Percentiles rank a stretch among this genome's conserved stretches.
These are phyloP conservation scores for Yamadazyma akitaensis DNA, from an alignment of 805 yeast genomes.

Conservation along the genomic window DNA sequence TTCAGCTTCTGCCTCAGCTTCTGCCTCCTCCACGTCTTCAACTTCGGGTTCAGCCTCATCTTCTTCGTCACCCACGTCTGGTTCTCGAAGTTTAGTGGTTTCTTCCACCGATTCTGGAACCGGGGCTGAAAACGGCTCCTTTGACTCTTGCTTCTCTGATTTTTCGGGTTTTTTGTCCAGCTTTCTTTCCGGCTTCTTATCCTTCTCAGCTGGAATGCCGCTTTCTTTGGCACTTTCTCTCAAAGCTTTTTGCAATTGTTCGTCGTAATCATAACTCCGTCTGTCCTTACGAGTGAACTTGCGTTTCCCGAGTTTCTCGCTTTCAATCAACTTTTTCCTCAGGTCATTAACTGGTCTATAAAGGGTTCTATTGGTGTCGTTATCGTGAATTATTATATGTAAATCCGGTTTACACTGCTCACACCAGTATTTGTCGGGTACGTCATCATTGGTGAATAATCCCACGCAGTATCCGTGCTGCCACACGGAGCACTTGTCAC, in stretches of 20 bases:
- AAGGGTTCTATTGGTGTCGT: slow-evolving; percentile 28
- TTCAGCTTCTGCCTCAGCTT: not conserved
- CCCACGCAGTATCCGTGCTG: slow-evolving; percentile 98
- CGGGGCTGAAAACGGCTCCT: too few species aligned
- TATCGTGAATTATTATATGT: slow-evolving; percentile 50
- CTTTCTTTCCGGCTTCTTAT: not conserved
- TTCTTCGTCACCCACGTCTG: not conserved
- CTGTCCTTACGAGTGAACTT: slow-evolving; percentile 28
- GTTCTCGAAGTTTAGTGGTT: not conserved
- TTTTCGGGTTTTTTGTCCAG: not conserved
- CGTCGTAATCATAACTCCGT: slow-evolving; percentile 37
- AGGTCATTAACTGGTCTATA: slow-evolving; percentile 42
- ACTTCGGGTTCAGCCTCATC: slow-evolving; percentile 1
- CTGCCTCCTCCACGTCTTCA: not conserved
- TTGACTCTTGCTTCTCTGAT: slow-evolving; percentile 7
- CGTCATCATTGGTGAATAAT: slow-evolving; percentile 63
- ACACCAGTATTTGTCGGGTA: slow-evolving; percentile 95
- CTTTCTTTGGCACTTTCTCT: slow-evolving; percentile 54
- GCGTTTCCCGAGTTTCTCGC: slow-evolving; percentile 15
- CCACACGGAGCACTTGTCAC: slow-evolving; percentile 94
- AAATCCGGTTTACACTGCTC: slow-evolving; percentile 85
- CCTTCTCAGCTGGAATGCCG: slow-evolving; percentile 1
- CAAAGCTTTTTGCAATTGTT: slow-evolving; percentile 46
- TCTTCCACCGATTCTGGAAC: too few species aligned
- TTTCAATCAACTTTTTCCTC: slow-evolving; percentile 29